Evolutionary conservation across 2,329 filamentous ascomycete species (phyloP).

Genomic region (Aureobasidium sp.): DNA sequence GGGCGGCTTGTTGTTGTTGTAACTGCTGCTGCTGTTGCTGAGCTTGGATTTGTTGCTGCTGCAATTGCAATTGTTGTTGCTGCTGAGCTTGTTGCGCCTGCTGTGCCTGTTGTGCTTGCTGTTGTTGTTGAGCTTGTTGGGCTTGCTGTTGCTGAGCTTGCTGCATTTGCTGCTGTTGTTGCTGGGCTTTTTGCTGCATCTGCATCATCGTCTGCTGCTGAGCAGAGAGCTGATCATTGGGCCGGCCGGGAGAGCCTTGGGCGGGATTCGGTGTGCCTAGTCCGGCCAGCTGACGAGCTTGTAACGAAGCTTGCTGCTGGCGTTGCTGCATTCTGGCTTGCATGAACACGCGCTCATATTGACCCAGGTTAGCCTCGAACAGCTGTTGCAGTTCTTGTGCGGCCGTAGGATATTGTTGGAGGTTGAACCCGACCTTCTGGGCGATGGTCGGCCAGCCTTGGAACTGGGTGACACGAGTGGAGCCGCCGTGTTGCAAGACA

Average conservation of each 20-base stretch:
- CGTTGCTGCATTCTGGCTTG: constrained; percentile 41
- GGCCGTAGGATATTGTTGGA: constrained; percentile 48
- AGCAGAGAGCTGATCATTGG: constrained; percentile 7
- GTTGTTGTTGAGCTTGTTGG: constrained; percentile 15
- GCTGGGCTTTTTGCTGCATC: constrained; percentile 22
- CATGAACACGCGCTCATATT: constrained; percentile 65
- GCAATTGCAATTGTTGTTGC: constrained; percentile 15
- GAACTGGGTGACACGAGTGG: constrained; percentile 58
- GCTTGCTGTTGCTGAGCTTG: constrained; percentile 14
- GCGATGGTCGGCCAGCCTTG: constrained; percentile 70
- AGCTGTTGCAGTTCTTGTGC: constrained; percentile 59
- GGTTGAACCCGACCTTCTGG: constrained; percentile 35
- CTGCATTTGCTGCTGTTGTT: constrained; percentile 19
- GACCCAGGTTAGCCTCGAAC: constrained; percentile 65
- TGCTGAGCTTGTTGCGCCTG: not conserved
- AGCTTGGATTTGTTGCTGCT: constrained; percentile 14
- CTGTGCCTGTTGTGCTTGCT: constrained; percentile 7
- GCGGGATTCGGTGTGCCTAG: constrained; percentile 19
- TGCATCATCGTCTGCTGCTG: constrained; percentile 23
- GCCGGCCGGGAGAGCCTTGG: constrained; percentile 23
- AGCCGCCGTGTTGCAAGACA: constrained; percentile 70
- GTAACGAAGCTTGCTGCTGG: constrained; percentile 25
- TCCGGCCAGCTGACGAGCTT: constrained; percentile 33
- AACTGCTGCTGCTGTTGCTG: constrained; percentile 4
- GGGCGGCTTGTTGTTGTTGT: constrained; percentile 2